phyloP scores from a whole-genome alignment of 2,329 filamentous ascomycete genomes.

The Paracorniculantispora psalliotae region DNA sequence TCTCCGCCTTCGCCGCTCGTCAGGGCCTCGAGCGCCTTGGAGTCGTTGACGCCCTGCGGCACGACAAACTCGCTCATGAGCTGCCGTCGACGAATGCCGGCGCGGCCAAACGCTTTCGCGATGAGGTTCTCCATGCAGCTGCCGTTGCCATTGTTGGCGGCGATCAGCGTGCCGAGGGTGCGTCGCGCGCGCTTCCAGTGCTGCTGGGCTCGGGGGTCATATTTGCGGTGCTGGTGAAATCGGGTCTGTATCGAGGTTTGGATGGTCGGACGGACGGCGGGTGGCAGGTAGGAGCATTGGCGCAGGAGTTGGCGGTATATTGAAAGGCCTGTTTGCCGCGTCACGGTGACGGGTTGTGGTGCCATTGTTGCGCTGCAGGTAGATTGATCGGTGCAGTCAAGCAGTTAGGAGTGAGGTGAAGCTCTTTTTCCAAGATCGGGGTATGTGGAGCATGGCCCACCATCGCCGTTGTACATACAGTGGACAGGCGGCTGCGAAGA shows the following conservation, averaged over 20 bases:
- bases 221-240: conserved; percentile 38
- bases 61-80: conserved; percentile 38
- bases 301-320: conserved; percentile 57
- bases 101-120: conserved; percentile 46
- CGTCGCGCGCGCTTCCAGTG: conserved; percentile 38
- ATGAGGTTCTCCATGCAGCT: conserved; percentile 44
- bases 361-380: background rate
- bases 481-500: no score
- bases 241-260: conserved; percentile 37
- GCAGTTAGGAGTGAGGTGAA: background rate
- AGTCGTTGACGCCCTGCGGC: conserved; percentile 33
- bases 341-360: background rate
- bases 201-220: conserved; percentile 23
- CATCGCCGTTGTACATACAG: no score
- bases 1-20: conserved; percentile 19
- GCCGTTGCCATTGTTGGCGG: conserved; percentile 48
- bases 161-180: conserved; percentile 44
- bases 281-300: conserved; percentile 56
- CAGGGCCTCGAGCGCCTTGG: conserved; percentile 35
- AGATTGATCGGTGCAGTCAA: background rate
- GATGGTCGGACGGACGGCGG: conserved; percentile 42
- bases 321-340: background rate
- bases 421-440: background rate
- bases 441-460: background rate
- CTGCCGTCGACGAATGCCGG: conserved; percentile 45